Percentiles rank a stretch among this genome's conserved stretches.
Evolutionary conservation across 495 filamentous ascomycete genomes (phyloP).

Genomic region (Aspergillus indologenus): DNA sequence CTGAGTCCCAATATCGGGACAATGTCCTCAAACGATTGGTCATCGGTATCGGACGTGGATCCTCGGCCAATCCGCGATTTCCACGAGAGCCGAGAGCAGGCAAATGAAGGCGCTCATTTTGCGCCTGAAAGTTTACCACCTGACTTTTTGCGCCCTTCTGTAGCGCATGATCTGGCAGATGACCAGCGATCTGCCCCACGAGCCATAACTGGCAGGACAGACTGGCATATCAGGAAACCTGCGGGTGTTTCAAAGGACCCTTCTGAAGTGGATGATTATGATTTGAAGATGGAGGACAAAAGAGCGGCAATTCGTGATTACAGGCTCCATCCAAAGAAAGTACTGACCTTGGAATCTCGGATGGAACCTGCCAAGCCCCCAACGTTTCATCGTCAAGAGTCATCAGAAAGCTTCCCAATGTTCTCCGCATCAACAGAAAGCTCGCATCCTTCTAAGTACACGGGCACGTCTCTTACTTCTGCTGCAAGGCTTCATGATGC

Average conservation of each 20-base stretch:
- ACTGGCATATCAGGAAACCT: conserved; percentile 36
- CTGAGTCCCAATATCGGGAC: conserved; percentile 36
- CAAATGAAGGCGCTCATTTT: conserved; percentile 25
- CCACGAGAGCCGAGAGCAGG: conserved; percentile 26
- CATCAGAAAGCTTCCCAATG: conserved; percentile 77
- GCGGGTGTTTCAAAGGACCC: conserved; percentile 25
- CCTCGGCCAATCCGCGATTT: conserved; percentile 21
- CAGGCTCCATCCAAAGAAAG: conserved; percentile 41
- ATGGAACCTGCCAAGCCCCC: conserved; percentile 33
- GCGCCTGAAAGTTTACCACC: conserved; percentile 18
- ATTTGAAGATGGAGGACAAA: conserved; percentile 40
- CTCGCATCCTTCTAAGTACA: conserved; percentile 46
- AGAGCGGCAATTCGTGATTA: conserved; percentile 47
- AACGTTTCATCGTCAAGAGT: conserved; percentile 61
- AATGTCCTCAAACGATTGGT: conserved; percentile 33
- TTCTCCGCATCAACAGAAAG: conserved; percentile 75
- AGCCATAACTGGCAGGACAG: conserved; percentile 42
- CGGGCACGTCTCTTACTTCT: conserved; percentile 42
- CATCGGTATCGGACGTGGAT: conserved; percentile 32
- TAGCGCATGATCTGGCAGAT: conserved; percentile 23
- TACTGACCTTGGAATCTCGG: conserved; percentile 42
- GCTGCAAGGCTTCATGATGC: conserved; percentile 22
- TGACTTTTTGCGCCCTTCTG: conserved; percentile 23
- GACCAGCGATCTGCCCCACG: conserved; percentile 45
- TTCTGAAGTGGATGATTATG: conserved; percentile 44